Conservation (phyloP, 2,329 filamentous ascomycete genomes). For the Chaetomium strumarium region DNA sequence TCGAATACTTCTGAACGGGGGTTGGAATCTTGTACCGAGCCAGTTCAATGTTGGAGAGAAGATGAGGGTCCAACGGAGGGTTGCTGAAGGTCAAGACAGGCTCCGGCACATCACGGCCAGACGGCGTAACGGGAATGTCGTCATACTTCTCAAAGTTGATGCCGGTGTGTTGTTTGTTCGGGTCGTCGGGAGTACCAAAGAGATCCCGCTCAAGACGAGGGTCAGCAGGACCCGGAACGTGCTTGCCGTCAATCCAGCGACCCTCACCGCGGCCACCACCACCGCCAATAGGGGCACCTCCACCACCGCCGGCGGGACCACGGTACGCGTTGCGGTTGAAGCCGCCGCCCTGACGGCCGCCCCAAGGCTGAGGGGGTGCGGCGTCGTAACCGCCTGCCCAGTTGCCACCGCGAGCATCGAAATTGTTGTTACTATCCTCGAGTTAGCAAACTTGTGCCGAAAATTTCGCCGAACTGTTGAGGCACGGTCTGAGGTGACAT, state of each 20-base stretch:
- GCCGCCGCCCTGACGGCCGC: slow-evolving; percentile 29
- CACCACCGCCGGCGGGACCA: slow-evolving; percentile 39
- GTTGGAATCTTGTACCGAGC: slow-evolving; percentile 94
- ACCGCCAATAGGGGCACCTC: slow-evolving; percentile 47
- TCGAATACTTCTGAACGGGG: slow-evolving; percentile 98
- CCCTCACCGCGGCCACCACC: slow-evolving; percentile 87
- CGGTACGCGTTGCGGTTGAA: slow-evolving; percentile 62
- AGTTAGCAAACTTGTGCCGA: background rate
- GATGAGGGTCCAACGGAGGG: slow-evolving; percentile 90
- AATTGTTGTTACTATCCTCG: slow-evolving; percentile 41
- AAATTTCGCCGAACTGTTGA: background rate
- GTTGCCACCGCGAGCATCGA: slow-evolving; percentile 32
- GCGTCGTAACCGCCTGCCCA: slow-evolving; percentile 14
- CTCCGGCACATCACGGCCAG: slow-evolving; percentile 87
- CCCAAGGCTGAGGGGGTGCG: slow-evolving; percentile 15
- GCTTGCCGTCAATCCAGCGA: slow-evolving; percentile 95
- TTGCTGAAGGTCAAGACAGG: slow-evolving; percentile 86
- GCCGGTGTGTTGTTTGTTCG: slow-evolving; percentile 90
- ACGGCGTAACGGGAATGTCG: slow-evolving; percentile 97
- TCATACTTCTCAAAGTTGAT: slow-evolving; percentile 99
- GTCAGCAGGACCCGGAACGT: slow-evolving; percentile 84
- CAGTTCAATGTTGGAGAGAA: slow-evolving; percentile 87
- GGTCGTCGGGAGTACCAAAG: slow-evolving; percentile 85
- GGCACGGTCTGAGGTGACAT: background rate
- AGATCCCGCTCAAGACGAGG: slow-evolving; percentile 89